Evolutionary conservation across 2,329 filamentous ascomycete genomes (phyloP), one percentile per base, ranked within the genome.

Genomic region (Rutstroemia sp.): DNA sequence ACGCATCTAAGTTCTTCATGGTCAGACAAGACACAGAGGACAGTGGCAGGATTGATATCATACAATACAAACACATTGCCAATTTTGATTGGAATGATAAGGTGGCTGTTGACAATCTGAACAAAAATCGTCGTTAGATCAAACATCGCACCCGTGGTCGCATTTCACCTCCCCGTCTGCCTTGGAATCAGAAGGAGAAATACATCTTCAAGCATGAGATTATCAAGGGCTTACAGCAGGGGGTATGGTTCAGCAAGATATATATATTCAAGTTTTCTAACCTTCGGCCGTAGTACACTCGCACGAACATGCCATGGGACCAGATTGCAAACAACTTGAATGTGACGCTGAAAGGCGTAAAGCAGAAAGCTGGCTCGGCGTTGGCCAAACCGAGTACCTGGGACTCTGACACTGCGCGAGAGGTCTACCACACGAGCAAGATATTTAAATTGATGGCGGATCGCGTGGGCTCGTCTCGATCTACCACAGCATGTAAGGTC

Each of bases 1-100:
- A 57, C 10, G 36, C 54, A 6, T 58, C 59, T 3, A 60, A 60
- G 23, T 58, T 57, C n/a, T 61, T 60, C 27, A 21, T 61, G 38
- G 16, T 58, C 4, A 56, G 58, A 6, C 36, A 55, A 14, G 30
- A 44, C 23, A 46, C 8, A 9, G 5, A 38, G 1, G 14, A 60
- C 17, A 48, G 54, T 5, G 16, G 9, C 9, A 48, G 40, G 7
- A 49, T 47, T 10, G 39, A 57, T 5, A 10, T 58, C 10, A 48
- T 54, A 21, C 49, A 60, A 30, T 61, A 54, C 19, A 54, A 49
- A 0, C 17, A 48, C 5, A 57, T 55, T 27, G 27, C 30, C 8
- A 48, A 36, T n/a, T 56, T 60, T 23, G 54, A 60, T 16, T 61
- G 58, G 58, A 45, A 51, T 25, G 38, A 56, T 7, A 38, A 25